phyloP scores from a whole-genome alignment of 2,329 filamentous ascomycete species.

The Penicillium sp. region DNA sequence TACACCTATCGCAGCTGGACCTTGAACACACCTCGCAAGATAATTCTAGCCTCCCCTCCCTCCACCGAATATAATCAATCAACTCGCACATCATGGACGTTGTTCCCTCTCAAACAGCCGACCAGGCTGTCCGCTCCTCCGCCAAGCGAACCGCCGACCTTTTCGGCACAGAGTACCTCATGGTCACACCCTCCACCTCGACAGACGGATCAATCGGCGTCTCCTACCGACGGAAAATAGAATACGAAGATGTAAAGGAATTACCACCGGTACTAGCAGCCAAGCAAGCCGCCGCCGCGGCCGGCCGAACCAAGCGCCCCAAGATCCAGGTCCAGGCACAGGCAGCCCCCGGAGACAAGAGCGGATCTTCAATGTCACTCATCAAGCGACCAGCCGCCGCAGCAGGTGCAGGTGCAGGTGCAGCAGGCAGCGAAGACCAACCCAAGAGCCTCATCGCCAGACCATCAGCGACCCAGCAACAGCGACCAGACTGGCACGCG shows the following conservation, averaged over 20 bases:
- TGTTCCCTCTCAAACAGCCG: constrained; percentile 33
- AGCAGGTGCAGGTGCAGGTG: constrained; percentile 26
- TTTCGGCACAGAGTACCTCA: constrained; percentile 53
- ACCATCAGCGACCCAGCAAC: constrained; percentile 64
- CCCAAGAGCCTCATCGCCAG: constrained; percentile 66
- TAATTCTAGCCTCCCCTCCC: background rate
- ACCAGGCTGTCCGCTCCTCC: constrained; percentile 46
- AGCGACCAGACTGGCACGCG: constrained; percentile 91
- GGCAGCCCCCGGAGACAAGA: constrained; percentile 56
- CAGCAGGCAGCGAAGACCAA: constrained; percentile 48
- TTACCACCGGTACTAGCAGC: constrained; percentile 78
- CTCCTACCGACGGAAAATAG: constrained; percentile 55
- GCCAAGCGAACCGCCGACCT: constrained; percentile 52
- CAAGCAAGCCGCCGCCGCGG: constrained; percentile 72
- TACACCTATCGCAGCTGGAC: background rate
- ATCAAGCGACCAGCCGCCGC: constrained; percentile 41
- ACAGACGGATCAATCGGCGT: constrained; percentile 47
- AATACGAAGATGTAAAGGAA: constrained; percentile 78
- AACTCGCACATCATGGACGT: constrained; percentile 34
- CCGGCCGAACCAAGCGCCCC: constrained; percentile 66
- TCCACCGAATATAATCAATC: background rate
- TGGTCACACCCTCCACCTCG: constrained; percentile 49
- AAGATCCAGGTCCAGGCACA: constrained; percentile 53
- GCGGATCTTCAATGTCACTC: constrained; percentile 61
- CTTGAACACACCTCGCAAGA: background rate